Evolutionary conservation across 2,329 filamentous ascomycete species (phyloP), one percentile per base, ranked within the genome.

Genomic region (Ceratocystis cubensis): DNA sequence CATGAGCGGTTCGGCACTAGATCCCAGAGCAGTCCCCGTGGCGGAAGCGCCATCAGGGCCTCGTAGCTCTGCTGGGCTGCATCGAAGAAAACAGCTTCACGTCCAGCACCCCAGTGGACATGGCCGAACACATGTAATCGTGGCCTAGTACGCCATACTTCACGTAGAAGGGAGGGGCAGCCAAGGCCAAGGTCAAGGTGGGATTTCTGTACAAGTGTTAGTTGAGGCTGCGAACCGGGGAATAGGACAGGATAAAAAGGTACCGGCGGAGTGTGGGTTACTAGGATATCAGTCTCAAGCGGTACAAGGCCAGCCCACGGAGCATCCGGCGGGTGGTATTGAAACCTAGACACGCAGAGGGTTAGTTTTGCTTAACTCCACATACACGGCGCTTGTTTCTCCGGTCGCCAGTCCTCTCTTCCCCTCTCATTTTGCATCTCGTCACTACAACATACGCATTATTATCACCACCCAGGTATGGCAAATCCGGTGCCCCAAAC

Each of bases 51-150:
- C 73, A 82, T 76, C 28, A 90, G 79, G n/a, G 79, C 77, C 75
- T 93, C 89, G 75, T 90, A 91, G 1, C 82, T 82, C 41, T 77
- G 77, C 75, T 95, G 89, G 68, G 84, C 82, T 30, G 85, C 82
- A 74, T 94, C 89, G 80, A 88, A 96, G 75, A 84, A 88, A 8
- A 88, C 80, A 0, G 84, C 75, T 71, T 91, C 85, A 56, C 78
- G 78, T 17, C 91, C 91, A 59, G 88, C 82, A 7, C 84, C 88
- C 72, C 82, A 88, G 76, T 96, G 91, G 28, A 92, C 82, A 75
- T 96, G 91, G 0, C 91, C 91, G 73, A 94, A 96, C 61, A 96
- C 82, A 74, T 96, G 90, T 15, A 96, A 77, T 13, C 79, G 79
- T 0, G 91, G 91, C 69, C 83, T 85, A 10, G 91, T 84, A 45